phyloP scores from a whole-genome alignment of 2,329 filamentous ascomycete species.

The Trichophyton rubrum region DNA sequence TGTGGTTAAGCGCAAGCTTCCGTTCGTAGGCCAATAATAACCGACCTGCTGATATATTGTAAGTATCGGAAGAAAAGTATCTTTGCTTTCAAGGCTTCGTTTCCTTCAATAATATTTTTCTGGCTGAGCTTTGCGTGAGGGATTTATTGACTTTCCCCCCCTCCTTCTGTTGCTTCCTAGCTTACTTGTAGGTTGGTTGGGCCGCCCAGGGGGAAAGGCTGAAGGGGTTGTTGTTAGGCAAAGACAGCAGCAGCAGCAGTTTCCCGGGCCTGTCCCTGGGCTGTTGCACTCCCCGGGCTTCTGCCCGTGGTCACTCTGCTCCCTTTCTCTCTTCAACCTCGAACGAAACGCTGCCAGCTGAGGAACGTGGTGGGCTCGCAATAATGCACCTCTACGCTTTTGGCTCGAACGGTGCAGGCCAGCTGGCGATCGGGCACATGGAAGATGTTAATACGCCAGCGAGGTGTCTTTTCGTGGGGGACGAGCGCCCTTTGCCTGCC shows the following conservation, averaged over 20 bases:
- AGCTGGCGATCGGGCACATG: constrained; percentile 57
- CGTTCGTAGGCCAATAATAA: no score
- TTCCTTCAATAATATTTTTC: neutral
- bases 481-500: constrained; percentile 14
- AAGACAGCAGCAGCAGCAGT: neutral
- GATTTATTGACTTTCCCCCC: neutral
- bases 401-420: constrained; percentile 65
- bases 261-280: neutral
- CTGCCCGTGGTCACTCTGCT: neutral
- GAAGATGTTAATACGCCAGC: constrained; percentile 59
- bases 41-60: neutral
- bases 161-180: neutral
- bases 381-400: constrained; percentile 48
- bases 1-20: neutral
- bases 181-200: neutral
- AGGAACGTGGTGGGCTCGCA: neutral
- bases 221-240: neutral
- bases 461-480: constrained; percentile 41
- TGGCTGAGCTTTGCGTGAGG: neutral
- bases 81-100: neutral
- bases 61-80: neutral
- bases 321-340: neutral
- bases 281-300: neutral
- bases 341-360: neutral
- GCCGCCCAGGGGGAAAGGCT: neutral